phyloP scores from a whole-genome alignment of 805 yeast species.

The Cyberlindnera suaveolens region DNA sequence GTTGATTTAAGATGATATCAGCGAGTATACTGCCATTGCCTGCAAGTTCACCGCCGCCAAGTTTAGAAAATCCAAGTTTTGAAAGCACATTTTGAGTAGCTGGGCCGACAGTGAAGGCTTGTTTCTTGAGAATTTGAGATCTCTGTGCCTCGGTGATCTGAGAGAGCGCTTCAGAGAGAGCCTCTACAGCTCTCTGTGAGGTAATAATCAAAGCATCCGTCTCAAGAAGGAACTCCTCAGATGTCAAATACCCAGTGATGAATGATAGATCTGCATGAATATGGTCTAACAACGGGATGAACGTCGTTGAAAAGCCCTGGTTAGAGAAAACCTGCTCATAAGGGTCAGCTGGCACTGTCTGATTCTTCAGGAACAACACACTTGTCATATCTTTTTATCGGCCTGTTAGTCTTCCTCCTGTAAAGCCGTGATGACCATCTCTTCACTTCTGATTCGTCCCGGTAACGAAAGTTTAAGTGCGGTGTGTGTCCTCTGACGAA shows the following conservation, averaged over 20 bases:
- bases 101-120: constrained; percentile 87
- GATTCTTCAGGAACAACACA: constrained; percentile 55
- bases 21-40: constrained; percentile 78
- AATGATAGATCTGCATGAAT: constrained; percentile 42
- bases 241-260: constrained; percentile 38
- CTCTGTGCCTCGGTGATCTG: constrained; percentile 11
- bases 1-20: constrained; percentile 43
- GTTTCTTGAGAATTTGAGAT: constrained; percentile 35
- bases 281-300: constrained; percentile 73
- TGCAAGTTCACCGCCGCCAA: constrained; percentile 68
- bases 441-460: constrained; percentile 6
- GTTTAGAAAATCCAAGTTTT: constrained; percentile 56
- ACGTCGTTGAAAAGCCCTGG: constrained; percentile 38
- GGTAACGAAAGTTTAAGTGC: too few species aligned
- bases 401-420: too few species aligned
- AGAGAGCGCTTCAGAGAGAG: constrained; percentile 42
- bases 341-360: constrained; percentile 61
- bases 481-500: too few species aligned
- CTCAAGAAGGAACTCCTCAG: constrained; percentile 33
- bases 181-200: constrained; percentile 88
- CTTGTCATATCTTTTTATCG: background rate
- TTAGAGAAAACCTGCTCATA: constrained; percentile 42
- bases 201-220: constrained; percentile 66
- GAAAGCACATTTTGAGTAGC: constrained; percentile 62
- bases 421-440: constrained; percentile 4